These are phyloP conservation scores for Jackrogersella minutella DNA, from an alignment of 495 filamentous ascomycete genomes.

Conservation along the genomic window DNA sequence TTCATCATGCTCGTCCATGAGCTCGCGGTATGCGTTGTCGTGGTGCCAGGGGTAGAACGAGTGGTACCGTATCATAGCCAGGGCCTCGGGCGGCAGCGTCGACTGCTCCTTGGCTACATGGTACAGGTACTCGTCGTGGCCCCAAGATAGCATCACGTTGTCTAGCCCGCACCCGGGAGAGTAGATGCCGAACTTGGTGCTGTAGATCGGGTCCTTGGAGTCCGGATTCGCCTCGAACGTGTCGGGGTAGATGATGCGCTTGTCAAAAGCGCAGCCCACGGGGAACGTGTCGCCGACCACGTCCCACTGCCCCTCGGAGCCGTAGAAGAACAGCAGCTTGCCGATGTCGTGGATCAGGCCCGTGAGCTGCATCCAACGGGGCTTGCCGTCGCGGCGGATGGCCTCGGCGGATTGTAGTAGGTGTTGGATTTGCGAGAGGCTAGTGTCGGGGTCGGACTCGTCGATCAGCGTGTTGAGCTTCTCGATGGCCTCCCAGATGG, in stretches of 20 bases:
- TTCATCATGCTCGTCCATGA: slow-evolving; percentile 84
- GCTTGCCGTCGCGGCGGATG: slow-evolving; percentile 86
- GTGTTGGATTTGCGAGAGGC: slow-evolving; percentile 85
- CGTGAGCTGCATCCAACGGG: slow-evolving; percentile 89
- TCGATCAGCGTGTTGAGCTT: slow-evolving; percentile 89
- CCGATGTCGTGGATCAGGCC: slow-evolving; percentile 91
- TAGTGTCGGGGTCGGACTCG: slow-evolving; percentile 86
- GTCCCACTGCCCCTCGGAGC: slow-evolving; percentile 86
- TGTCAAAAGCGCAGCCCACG: slow-evolving; percentile 83
- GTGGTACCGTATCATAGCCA: slow-evolving; percentile 92
- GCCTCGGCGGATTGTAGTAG: slow-evolving; percentile 86
- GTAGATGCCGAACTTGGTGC: slow-evolving; percentile 80
- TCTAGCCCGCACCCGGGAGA: slow-evolving; percentile 76
- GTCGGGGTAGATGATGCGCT: slow-evolving; percentile 76
- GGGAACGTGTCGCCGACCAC: slow-evolving; percentile 93
- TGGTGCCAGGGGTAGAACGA: slow-evolving; percentile 91
- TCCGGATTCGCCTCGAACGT: slow-evolving; percentile 80
- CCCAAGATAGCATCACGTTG: slow-evolving; percentile 89
- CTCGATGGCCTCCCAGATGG: slow-evolving; percentile 88
- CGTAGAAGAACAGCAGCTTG: slow-evolving; percentile 87
- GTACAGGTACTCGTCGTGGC: slow-evolving; percentile 92
- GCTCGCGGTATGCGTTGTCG: slow-evolving; percentile 75
- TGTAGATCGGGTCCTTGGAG: slow-evolving; percentile 68
- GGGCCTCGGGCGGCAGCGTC: slow-evolving; percentile 76
- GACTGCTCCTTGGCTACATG: slow-evolving; percentile 82